Conservation (phyloP, 2,329 filamentous ascomycete genomes). For the Tricladium varicosporioides region DNA sequence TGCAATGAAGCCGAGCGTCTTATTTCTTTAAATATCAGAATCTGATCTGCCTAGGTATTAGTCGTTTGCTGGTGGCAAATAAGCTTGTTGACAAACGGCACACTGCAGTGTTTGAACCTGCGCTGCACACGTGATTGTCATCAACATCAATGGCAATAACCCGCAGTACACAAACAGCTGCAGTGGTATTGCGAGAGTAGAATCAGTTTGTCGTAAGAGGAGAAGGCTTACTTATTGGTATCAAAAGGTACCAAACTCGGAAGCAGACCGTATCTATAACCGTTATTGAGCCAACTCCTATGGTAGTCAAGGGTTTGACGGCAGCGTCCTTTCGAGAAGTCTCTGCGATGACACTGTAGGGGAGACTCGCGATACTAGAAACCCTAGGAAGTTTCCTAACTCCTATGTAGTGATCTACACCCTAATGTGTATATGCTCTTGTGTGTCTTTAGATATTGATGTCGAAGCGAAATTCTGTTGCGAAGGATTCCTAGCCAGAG, state of each 20-base stretch:
- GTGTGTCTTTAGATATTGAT: too few species aligned
- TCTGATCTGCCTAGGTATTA: constrained; percentile 7
- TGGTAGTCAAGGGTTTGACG: neutral
- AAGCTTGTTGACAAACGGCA: constrained; percentile 17
- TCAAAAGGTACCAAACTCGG: neutral
- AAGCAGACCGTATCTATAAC: neutral
- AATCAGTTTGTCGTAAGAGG: neutral
- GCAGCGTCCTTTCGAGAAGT: neutral
- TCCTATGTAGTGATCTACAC: neutral
- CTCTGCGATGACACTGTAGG: neutral
- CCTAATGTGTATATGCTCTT: neutral
- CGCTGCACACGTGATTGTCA: constrained; percentile 17
- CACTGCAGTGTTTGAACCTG: constrained; percentile 23
- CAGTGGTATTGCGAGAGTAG: neutral
- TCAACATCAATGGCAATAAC: neutral
- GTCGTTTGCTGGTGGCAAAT: constrained; percentile 27
- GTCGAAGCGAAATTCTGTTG: too few species aligned
- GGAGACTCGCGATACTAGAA: neutral
- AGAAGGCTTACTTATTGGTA: neutral
- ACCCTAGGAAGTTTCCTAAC: neutral
- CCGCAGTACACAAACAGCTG: neutral
- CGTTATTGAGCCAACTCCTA: neutral
- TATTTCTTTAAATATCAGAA: constrained; percentile 10
- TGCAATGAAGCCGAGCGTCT: neutral
- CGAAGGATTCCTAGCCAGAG: too few species aligned